Evolutionary conservation across 106 monocot species (phyloP), one percentile per base, ranked within the genome.

Genomic region (Platanthera zijinensis): DNA sequence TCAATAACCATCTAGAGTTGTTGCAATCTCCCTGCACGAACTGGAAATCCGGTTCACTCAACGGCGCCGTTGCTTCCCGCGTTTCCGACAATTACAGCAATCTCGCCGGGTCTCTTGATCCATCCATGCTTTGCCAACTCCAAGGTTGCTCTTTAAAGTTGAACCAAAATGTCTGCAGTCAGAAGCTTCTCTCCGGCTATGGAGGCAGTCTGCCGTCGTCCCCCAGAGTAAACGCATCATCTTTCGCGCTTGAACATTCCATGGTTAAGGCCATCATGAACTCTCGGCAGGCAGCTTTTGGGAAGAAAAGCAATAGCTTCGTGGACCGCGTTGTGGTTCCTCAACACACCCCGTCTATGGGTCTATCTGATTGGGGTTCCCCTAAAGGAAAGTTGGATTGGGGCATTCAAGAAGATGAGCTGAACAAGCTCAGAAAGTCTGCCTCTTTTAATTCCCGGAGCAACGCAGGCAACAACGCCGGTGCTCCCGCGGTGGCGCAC

Each of bases 251-350:
- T 25, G 91, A 92, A 75, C 87, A 84, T 52, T 81, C 95, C 4
- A 82, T 92, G 61, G 95, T 92, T 5, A 89, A 80, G 78, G 88
- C 94, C 45, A 84, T 93, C 77, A 84, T 96, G 89, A 93, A 89
- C 70, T 86, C 93, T 0, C 82, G 93, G 74, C 78, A 93, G 3
- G 79, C 88, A 0, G 90, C 91, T 0, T 87, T 96, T 51, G 87
- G 87, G 0, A 88, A 94, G 81, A 84, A 94, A 8, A 97, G 96
- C 84, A 89, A 91, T 85, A 97, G 96, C 85, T 97, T 97, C 77
- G 67, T 74, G 63, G 96, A 97, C 78, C 93, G 91, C 19, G 85
- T 88, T 3, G 79, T 80, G 1, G 71, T 18, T 0, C 57, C 51
- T 5, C 78, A 75, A 67, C 78, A 4, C 12, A 19, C 78, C 5